These are phyloP conservation scores for Zymoseptoria crescenta DNA, from an alignment of 2,329 filamentous ascomycete genomes.

Conservation along the genomic window DNA sequence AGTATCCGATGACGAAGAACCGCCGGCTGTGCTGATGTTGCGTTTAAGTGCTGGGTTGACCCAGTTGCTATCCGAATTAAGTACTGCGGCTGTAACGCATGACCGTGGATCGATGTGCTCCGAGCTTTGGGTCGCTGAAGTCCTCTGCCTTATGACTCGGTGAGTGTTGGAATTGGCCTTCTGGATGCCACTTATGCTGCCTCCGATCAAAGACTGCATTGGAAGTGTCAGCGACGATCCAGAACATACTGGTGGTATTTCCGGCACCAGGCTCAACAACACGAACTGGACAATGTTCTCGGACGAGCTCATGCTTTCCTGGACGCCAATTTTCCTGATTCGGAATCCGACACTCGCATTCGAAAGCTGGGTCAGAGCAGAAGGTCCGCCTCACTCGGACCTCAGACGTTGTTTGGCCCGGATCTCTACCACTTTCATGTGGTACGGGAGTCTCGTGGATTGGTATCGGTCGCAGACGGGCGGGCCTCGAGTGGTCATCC, in stretches of 20 bases:
- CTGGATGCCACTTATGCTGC: background rate
- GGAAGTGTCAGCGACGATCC: background rate
- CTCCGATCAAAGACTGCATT: background rate
- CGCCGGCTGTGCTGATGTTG: too few relatives aligned
- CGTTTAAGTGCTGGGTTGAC: too few relatives aligned
- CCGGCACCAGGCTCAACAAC: background rate
- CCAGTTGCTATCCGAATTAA: too few relatives aligned
- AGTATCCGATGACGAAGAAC: too few relatives aligned
- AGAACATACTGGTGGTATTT: background rate
- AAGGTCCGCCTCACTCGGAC: conserved; percentile 1
- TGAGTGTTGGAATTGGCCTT: too few relatives aligned
- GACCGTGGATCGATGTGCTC: too few relatives aligned
- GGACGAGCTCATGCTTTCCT: conserved; percentile 5
- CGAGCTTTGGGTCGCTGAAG: too few relatives aligned
- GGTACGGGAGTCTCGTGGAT: conserved; percentile 3
- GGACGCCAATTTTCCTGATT: conserved; percentile 5
- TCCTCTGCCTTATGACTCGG: too few relatives aligned
- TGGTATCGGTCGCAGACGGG: conserved; percentile 1
- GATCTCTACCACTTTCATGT: conserved; percentile 4
- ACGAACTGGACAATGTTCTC: conserved; percentile 4
- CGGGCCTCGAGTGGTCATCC: background rate
- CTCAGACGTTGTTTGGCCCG: background rate
- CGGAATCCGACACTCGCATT: conserved; percentile 3
- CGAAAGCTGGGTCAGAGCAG: conserved; percentile 7
- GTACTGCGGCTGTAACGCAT: too few relatives aligned